Percentiles rank a stretch among this genome's conserved stretches.
These are phyloP conservation scores for Thermothielavioides terrestris DNA, from an alignment of 495 filamentous ascomycete species.

Conservation along the genomic window DNA sequence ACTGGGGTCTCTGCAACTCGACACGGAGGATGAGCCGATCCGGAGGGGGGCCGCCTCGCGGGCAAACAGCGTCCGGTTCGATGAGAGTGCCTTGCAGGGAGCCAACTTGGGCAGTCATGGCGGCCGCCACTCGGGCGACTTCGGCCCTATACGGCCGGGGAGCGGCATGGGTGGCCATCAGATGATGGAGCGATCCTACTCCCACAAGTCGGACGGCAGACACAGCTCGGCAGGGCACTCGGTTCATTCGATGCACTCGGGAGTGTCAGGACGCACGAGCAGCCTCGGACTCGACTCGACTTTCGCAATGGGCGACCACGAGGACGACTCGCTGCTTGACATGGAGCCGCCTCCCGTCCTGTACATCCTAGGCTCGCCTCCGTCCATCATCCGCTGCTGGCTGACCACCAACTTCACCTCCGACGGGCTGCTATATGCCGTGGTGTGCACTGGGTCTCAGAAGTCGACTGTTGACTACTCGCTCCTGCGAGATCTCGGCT, in stretches of 20 bases:
- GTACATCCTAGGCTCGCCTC: constrained; percentile 74
- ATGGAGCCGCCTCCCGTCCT: constrained; percentile 72
- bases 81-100: constrained; percentile 89
- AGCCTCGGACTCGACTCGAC: constrained; percentile 73
- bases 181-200: constrained; percentile 80
- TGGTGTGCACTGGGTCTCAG: constrained; percentile 85
- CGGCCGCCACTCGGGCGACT: constrained; percentile 70
- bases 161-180: constrained; percentile 71
- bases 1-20: constrained; percentile 63
- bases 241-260: constrained; percentile 55
- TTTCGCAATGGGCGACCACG: constrained; percentile 53
- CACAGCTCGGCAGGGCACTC: constrained; percentile 86
- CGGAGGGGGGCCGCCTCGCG: constrained; percentile 77
- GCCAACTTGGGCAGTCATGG: constrained; percentile 73
- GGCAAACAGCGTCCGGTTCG: constrained; percentile 97
- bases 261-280: constrained; percentile 66
- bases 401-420: constrained; percentile 78
- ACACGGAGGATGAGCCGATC: constrained; percentile 73
- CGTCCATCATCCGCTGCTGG: constrained; percentile 95
- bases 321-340: constrained; percentile 55
- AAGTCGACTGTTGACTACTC: constrained; percentile 66
- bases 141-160: constrained; percentile 64
- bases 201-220: constrained; percentile 93
- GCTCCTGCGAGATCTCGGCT: constrained; percentile 61
- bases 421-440: constrained; percentile 79